Evolutionary conservation across 805 yeast species (phyloP).

Genomic region (Wickerhamiella australiensis): DNA sequence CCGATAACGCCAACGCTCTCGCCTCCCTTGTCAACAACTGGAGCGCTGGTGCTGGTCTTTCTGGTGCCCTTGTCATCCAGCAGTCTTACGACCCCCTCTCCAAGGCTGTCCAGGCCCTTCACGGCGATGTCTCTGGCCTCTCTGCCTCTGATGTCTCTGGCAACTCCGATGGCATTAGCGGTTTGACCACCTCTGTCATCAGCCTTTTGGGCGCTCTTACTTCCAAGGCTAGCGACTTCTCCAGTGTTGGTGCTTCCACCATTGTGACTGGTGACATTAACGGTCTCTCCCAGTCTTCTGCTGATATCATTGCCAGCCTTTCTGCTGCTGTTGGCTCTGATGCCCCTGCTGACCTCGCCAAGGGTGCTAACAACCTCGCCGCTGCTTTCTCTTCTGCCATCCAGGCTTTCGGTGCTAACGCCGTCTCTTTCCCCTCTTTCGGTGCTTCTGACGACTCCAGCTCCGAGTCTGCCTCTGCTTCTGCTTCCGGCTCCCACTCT

Average conservation of each 20-base stretch:
- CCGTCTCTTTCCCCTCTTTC: constrained; percentile 8
- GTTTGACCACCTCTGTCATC: constrained; percentile 14
- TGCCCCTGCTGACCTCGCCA: constrained; percentile 15
- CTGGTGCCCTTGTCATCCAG: constrained; percentile 26
- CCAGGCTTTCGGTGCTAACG: constrained; percentile 11
- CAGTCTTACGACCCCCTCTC: constrained; percentile 18
- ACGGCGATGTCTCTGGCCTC: constrained; percentile 8
- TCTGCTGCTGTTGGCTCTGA: constrained; percentile 11
- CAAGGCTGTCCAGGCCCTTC: constrained; percentile 17
- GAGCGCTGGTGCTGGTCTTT: constrained; percentile 20
- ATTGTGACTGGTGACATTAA: constrained; percentile 22
- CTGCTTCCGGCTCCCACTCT: neutral
- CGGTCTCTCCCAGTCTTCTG: constrained; percentile 18
- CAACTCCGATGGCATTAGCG: neutral
- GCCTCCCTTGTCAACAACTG: constrained; percentile 14
- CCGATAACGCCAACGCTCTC: constrained; percentile 41
- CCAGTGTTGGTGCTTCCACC: constrained; percentile 18
- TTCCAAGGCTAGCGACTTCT: constrained; percentile 20
- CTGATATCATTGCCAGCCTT: constrained; percentile 14
- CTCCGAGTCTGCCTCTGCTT: neutral
- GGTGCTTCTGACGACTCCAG: neutral
- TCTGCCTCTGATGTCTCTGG: constrained; percentile 14
- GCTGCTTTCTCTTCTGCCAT: constrained; percentile 6
- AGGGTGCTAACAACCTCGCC: constrained; percentile 12
- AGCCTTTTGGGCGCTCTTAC: constrained; percentile 17